Evolutionary conservation across 1,284 basidiomycete species (phyloP).

Genomic region (Lentinula novae-zelandiae): DNA sequence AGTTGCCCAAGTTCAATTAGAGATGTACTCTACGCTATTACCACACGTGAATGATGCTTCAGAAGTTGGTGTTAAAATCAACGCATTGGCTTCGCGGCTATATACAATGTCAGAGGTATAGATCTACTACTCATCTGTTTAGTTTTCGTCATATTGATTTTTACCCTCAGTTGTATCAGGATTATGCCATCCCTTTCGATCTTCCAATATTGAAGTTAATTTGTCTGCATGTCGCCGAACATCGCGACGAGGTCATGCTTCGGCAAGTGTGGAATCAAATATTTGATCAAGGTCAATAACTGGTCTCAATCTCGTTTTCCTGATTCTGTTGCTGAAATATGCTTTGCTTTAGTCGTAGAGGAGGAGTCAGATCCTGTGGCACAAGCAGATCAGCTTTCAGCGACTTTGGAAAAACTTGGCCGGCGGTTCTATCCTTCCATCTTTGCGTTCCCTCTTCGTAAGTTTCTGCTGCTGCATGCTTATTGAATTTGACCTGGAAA

Average conservation of each 20-base stretch:
- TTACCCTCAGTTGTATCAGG: slow-evolving; percentile 71
- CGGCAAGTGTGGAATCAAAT: slow-evolving; percentile 88
- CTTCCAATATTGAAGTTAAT: slow-evolving; percentile 84
- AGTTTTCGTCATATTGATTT: not conserved
- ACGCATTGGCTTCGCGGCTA: slow-evolving; percentile 49
- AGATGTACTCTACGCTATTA: slow-evolving; percentile 70
- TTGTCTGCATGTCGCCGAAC: slow-evolving; percentile 92
- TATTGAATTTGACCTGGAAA: not conserved
- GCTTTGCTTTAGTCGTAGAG: slow-evolving; percentile 37
- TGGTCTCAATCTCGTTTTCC: slow-evolving; percentile 21
- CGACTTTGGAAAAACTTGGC: slow-evolving; percentile 68
- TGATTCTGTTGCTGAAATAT: not conserved
- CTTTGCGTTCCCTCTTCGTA: slow-evolving; percentile 84
- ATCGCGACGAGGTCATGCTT: slow-evolving; percentile 80
- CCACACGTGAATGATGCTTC: slow-evolving; percentile 57
- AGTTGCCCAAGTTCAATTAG: slow-evolving; percentile 94
- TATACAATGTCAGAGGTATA: slow-evolving; percentile 70
- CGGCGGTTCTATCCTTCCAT: slow-evolving; percentile 90
- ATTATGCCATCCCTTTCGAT: slow-evolving; percentile 86
- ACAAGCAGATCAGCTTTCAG: slow-evolving; percentile 59
- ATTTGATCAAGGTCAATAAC: slow-evolving; percentile 62
- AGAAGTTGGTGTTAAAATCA: slow-evolving; percentile 54
- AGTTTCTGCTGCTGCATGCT: slow-evolving; percentile 23
- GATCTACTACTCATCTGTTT: slow-evolving; percentile 17
- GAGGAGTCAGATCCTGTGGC: slow-evolving; percentile 45